phyloP scores from a whole-genome alignment of 768 basidiomycete genomes.

The Termitomyces sp. region DNA sequence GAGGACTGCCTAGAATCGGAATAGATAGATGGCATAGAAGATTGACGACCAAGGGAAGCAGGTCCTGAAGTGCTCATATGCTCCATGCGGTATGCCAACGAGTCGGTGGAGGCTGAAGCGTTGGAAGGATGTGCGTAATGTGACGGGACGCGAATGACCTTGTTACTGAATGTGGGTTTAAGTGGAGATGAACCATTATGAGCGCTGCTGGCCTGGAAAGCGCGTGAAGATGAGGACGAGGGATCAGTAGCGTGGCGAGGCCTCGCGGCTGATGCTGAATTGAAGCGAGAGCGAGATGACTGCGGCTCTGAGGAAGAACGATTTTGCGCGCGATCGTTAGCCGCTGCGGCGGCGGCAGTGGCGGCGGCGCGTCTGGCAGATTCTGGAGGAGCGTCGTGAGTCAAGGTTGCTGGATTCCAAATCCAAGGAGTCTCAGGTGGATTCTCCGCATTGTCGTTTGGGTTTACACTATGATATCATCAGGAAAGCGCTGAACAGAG shows the following conservation, averaged over 20 bases:
- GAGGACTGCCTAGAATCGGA: conserved; percentile 4
- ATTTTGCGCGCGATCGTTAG: conserved; percentile 11
- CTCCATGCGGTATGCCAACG: conserved; percentile 24
- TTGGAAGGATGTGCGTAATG: conserved; percentile 32
- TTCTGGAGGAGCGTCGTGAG: conserved; percentile 22
- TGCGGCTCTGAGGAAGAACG: conserved; percentile 22
- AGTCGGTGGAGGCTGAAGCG: conserved; percentile 18
- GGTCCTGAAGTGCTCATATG: conserved; percentile 16
- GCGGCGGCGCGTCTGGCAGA: conserved; percentile 8
- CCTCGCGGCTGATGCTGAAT: not conserved
- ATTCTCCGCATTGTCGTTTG: conserved; percentile 19
- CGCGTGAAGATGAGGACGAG: conserved; percentile 1
- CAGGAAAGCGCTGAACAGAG: not conserved
- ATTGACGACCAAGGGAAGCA: conserved; percentile 24
- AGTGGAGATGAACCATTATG: conserved; percentile 25
- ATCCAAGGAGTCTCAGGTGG: conserved; percentile 63
- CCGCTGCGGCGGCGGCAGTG: conserved; percentile 12
- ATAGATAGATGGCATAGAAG: conserved; percentile 25
- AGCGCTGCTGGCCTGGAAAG: conserved; percentile 1
- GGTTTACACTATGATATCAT: conserved; percentile 25
- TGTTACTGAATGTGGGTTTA: conserved; percentile 64
- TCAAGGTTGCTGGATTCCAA: conserved; percentile 55
- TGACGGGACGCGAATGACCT: conserved; percentile 63
- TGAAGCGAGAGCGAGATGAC: not conserved
- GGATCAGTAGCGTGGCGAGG: conserved; percentile 15